These are phyloP conservation scores for Wickerhamomyces kurtzmanii DNA, from an alignment of 805 yeast species.

Conservation along the genomic window DNA sequence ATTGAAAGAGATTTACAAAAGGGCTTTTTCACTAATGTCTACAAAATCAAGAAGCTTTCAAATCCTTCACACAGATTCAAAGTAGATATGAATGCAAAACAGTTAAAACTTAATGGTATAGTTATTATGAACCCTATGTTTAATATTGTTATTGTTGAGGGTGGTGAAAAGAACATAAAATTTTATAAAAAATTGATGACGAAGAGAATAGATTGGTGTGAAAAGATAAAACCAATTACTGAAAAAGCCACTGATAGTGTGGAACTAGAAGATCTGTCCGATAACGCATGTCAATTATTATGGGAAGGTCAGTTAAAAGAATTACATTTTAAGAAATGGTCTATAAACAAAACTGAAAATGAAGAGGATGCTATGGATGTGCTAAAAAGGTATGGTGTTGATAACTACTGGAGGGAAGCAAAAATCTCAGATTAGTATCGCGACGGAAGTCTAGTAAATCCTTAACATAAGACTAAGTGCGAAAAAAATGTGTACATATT, in stretches of 20 bases:
- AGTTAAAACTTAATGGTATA: constrained; percentile 57
- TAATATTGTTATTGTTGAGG: constrained; percentile 64
- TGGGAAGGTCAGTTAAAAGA: constrained; percentile 66
- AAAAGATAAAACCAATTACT: constrained; percentile 29
- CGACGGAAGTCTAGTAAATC: neutral
- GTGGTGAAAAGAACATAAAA: constrained; percentile 52
- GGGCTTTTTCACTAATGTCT: constrained; percentile 53
- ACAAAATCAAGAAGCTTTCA: constrained; percentile 38
- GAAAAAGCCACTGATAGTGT: constrained; percentile 10
- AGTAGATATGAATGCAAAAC: constrained; percentile 73
- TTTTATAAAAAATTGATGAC: constrained; percentile 53
- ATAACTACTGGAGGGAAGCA: constrained; percentile 47
- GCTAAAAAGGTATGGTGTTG: constrained; percentile 41
- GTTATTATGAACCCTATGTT: constrained; percentile 29
- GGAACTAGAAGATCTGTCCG: constrained; percentile 23
- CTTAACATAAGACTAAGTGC: too few species aligned
- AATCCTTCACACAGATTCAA: constrained; percentile 66
- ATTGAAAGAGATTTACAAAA: constrained; percentile 36
- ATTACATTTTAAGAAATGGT: constrained; percentile 59
- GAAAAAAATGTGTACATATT: too few species aligned
- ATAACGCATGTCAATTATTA: constrained; percentile 36
- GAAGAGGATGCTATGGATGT: constrained; percentile 36
- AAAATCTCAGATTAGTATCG: neutral
- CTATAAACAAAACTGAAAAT: constrained; percentile 40
- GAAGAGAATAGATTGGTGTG: constrained; percentile 63